phyloP scores from a whole-genome alignment of 768 basidiomycete species.

The Kwoniella dendrophila region DNA sequence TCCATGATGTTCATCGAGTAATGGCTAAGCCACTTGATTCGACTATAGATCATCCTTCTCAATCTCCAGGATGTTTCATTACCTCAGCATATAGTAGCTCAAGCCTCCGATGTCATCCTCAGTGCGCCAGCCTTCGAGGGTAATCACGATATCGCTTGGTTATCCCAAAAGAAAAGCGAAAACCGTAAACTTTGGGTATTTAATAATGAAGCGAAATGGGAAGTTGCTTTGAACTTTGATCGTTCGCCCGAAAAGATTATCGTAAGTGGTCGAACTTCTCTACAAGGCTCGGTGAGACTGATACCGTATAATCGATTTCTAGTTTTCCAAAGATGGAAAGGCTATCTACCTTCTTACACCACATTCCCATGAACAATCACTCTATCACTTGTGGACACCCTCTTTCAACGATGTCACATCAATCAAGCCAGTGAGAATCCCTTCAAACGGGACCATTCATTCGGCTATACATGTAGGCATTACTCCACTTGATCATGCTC shows the following conservation, averaged over 20 bases:
- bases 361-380: constrained; percentile 17
- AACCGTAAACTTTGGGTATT: constrained; percentile 19
- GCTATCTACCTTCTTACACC: constrained; percentile 24
- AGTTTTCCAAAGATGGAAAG: constrained; percentile 30
- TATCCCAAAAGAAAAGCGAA: constrained; percentile 19
- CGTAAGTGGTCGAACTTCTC: neutral
- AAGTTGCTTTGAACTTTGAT: constrained; percentile 22
- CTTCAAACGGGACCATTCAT: constrained; percentile 24
- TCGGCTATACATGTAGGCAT: constrained; percentile 25
- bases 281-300: neutral
- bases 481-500: constrained; percentile 30
- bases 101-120: neutral
- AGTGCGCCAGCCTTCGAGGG: constrained; percentile 14
- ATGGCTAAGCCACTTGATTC: neutral
- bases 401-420: neutral
- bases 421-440: constrained; percentile 18
- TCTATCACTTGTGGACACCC: constrained; percentile 29
- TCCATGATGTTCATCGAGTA: neutral
- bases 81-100: neutral
- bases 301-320: neutral
- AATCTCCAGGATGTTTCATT: constrained; percentile 1
- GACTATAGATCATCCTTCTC: neutral
- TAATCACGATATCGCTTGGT: constrained; percentile 18
- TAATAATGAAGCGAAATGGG: neutral
- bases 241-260: constrained; percentile 13